A percentile compares a stretch with the other conserved stretches of the same genome.
Evolutionary conservation across 2,329 filamentous ascomycete genomes (phyloP).

Genomic region (Aspergillus unguis): DNA sequence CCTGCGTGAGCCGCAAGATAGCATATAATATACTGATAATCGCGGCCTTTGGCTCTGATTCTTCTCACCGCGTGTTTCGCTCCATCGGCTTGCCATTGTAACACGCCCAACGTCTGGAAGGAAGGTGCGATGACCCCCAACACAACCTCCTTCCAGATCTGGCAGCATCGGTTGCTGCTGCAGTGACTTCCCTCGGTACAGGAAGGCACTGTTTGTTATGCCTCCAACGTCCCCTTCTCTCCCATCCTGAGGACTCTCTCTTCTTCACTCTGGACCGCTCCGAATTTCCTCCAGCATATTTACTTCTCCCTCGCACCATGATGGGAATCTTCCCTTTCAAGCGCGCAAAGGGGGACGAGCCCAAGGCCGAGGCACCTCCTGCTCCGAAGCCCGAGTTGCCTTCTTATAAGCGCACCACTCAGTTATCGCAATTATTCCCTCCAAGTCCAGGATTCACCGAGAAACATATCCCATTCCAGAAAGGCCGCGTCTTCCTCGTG

Average conservation of each 20-base stretch:
- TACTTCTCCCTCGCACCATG: not conserved
- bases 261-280: not conserved
- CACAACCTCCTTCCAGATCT: not conserved
- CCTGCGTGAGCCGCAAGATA: no score
- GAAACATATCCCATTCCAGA: conserved; percentile 4
- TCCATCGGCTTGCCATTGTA: no score
- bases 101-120: no score
- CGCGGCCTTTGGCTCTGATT: no score
- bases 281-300: conserved; percentile 1
- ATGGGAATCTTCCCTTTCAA: not conserved
- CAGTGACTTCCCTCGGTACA: not conserved
- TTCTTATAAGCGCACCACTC: conserved; percentile 3
- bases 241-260: not conserved
- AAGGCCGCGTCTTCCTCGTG: conserved; percentile 9
- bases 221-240: not conserved
- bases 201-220: not conserved
- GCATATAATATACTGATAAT: no score
- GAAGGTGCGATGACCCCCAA: no score
- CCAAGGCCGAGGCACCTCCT: not conserved
- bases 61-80: no score
- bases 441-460: conserved; percentile 9
- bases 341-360: not conserved
- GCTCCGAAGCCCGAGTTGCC: not conserved
- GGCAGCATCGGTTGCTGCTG: not conserved
- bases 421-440: conserved; percentile 11